Conservation (phyloP, 306 rosid species). For the Inga oerstediana region DNA sequence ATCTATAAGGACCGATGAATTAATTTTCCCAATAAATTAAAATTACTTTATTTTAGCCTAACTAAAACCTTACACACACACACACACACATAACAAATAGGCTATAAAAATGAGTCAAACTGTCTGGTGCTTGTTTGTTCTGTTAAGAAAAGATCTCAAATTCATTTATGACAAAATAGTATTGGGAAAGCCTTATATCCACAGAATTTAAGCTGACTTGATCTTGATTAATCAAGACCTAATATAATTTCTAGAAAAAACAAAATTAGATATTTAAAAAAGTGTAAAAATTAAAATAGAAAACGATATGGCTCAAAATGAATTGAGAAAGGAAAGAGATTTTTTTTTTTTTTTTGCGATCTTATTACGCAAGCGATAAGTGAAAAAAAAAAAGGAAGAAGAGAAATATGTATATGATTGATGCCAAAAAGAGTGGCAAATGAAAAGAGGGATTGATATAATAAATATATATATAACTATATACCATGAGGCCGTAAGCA, state of each 20-base stretch:
- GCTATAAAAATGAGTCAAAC: too few relatives aligned
- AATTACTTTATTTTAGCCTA: background rate
- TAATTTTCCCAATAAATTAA: too few relatives aligned
- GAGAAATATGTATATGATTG: background rate
- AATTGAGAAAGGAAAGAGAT: background rate
- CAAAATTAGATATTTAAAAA: too few relatives aligned
- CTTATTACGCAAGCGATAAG: background rate
- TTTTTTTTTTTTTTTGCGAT: background rate
- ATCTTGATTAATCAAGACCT: background rate
- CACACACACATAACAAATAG: too few relatives aligned
- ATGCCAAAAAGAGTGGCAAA: background rate
- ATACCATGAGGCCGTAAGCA: slow-evolving; percentile 57
- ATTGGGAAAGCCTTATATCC: background rate
- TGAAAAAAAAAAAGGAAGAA: too few relatives aligned
- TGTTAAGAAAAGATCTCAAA: background rate
- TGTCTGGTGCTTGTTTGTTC: background rate
- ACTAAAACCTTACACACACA: too few relatives aligned
- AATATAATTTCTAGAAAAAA: background rate
- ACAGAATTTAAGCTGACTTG: background rate
- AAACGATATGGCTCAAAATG: background rate
- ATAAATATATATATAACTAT: background rate
- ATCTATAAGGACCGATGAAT: too few relatives aligned
- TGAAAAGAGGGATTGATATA: background rate
- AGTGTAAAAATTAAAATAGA: background rate
- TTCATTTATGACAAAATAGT: background rate